Evolutionary conservation across 768 basidiomycete genomes (phyloP), one percentile per base, ranked within the genome.

Genomic region (Auricularia sp.): DNA sequence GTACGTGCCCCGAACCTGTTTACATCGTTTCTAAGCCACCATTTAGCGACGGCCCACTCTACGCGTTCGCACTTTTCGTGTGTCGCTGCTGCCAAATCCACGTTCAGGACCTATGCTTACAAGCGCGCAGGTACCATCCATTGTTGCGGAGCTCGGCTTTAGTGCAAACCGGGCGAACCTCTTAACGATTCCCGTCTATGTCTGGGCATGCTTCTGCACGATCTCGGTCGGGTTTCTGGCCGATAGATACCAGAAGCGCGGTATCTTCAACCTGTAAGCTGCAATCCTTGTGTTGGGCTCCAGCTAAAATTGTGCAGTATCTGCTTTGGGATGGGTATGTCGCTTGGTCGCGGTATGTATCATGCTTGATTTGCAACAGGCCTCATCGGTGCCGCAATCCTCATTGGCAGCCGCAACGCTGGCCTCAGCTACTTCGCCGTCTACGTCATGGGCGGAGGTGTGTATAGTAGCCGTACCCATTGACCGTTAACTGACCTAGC

Each of bases 101-200:
- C 8, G 39, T 42, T 7, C 39, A 42, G 39, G 12, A 14, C 39
- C 39, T 42, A 42, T 42, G 12, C 12, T 42, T 42, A 42, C 39
- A 42, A 42, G 39, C 39, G 12, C 39, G 39, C 39, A 42, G 39
- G 39, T 42, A 16, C 47, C 47, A 18, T 51, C 47, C 18, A 51
- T 51, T 6, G 47, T 51, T 18, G 47, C 47, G 21, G 47, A 51
- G 47, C 47, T 51, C 47, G 47, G 47, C 11, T 90, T 78, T 72
- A 74, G 75, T 21, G 86, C 87, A 3, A 89, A 87, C 0, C 79
- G 79, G 0, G 89, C 90, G 10, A 91, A 91, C 72, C 77, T 91
- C 47, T 73, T 91, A 63, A 89, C 87, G 3, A 87, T 91, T 3
- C 90, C 90, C 0, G 87, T 90, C 44, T 92, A 91, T 69, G 79